These are phyloP conservation scores for Epichloe baconii DNA, from an alignment of 2,329 filamentous ascomycete genomes.

Conservation along the genomic window DNA sequence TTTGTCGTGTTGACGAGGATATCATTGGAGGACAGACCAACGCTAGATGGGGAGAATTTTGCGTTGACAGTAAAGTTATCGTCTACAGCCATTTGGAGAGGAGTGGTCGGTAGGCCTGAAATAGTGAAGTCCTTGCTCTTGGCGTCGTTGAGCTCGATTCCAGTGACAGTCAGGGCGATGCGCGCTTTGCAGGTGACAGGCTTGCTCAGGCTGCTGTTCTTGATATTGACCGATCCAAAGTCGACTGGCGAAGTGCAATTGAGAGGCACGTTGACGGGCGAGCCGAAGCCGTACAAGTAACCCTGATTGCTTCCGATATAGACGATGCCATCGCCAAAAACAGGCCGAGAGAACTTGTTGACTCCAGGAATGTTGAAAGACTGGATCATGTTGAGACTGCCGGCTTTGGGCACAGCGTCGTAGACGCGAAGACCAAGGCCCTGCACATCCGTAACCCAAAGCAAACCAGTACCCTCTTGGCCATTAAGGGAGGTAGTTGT, in stretches of 20 bases:
- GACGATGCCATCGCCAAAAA: slow-evolving; percentile 42
- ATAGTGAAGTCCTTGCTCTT: slow-evolving; percentile 26
- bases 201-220: slow-evolving; percentile 15
- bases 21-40: slow-evolving; percentile 35
- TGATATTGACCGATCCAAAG: slow-evolving; percentile 33
- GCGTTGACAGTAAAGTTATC: slow-evolving; percentile 29
- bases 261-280: slow-evolving; percentile 38
- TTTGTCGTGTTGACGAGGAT: slow-evolving; percentile 37
- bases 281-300: slow-evolving; percentile 41
- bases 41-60: slow-evolving; percentile 29
- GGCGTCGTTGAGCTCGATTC: slow-evolving; percentile 20
- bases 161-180: slow-evolving; percentile 28
- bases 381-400: slow-evolving; percentile 32
- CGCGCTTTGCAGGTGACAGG: slow-evolving; percentile 35
- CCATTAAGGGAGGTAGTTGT: slow-evolving; percentile 42
- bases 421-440: slow-evolving; percentile 39
- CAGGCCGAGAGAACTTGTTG: slow-evolving; percentile 43
- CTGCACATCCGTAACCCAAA: slow-evolving; percentile 44
- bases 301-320: slow-evolving; percentile 41
- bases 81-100: slow-evolving; percentile 20
- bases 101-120: slow-evolving; percentile 19
- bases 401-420: slow-evolving; percentile 35
- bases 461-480: slow-evolving; percentile 38
- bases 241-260: slow-evolving; percentile 37
- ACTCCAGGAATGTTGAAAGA: slow-evolving; percentile 37